Base-by-base conservation (phyloP, 2,329 filamentous ascomycete species). In the Fusarium sp. region DNA sequence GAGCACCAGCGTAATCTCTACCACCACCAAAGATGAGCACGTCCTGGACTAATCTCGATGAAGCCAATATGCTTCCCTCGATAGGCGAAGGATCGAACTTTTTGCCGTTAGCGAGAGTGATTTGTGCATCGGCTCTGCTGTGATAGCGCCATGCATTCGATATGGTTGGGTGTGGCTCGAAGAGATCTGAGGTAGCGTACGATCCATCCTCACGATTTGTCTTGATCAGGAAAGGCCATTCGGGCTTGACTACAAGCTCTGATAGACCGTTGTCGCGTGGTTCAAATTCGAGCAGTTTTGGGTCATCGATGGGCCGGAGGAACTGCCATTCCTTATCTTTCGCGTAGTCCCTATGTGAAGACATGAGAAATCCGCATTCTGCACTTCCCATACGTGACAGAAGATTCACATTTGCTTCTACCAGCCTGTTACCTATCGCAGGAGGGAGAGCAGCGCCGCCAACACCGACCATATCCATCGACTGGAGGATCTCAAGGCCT, bases 71-170 rank as follows among this genome's bases (percentile, higher is more conserved):
- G 1, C 81, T 81, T 3, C 83, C 85, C 74, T 92, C 90, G 5
- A 91, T 75, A 0, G 87, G 86, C 3, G 86, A 84, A 2, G 90
- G 89, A 68, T 91, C 88, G 63, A 92, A 91, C 69, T 92, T 92
- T 79, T 91, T 91, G 3, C 90, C 90, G 8, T 89, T 92, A 11
- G 87, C 79, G 6, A 92, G 81, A 0, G 86, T 87, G 36, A 92
- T 82, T 53, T 88, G 88, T 5, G 87, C 84, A 68, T 92, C 90
- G 1, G 85, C 84, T 39, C 90, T 81, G 2, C 86, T 88, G 54
- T 90, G 83, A 71, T 91, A 91, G 34, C 84, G 83, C 89, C 89
- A 92, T 0, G 88, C 87, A 55, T 85, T 78, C 1, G 77, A 58
- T 9, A 87, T 86, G 0, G 67, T 79, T 1, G 81, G 72, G 72